A percentile compares a stretch with the other conserved stretches of the same genome.
These are phyloP conservation scores for Colletotrichum sp. DNA, from an alignment of 2,329 filamentous ascomycete species.

Conservation along the genomic window DNA sequence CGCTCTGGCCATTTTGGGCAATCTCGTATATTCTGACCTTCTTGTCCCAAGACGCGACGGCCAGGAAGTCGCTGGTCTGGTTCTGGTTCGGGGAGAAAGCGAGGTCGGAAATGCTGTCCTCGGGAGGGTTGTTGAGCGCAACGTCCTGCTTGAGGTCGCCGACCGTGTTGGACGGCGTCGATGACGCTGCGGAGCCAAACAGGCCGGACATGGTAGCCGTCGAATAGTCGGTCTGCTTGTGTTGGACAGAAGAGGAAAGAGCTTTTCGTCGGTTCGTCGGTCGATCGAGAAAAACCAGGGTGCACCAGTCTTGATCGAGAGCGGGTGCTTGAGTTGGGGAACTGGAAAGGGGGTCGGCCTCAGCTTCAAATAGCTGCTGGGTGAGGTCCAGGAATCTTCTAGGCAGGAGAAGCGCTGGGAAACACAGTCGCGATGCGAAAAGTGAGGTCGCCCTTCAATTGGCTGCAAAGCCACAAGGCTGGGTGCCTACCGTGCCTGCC, in stretches of 20 bases:
- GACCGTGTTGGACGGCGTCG: conserved; percentile 71
- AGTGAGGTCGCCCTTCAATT: conserved; percentile 2
- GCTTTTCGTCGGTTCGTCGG: not conserved
- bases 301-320: not conserved
- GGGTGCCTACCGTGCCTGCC: not conserved
- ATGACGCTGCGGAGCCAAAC: conserved; percentile 58
- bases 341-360: not conserved
- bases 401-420: not conserved
- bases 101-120: conserved; percentile 89
- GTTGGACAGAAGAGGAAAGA: not conserved
- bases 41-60: conserved; percentile 95
- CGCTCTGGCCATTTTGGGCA: conserved; percentile 74
- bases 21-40: conserved; percentile 98
- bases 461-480: conserved; percentile 19
- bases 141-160: conserved; percentile 94
- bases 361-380: conserved; percentile 6
- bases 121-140: conserved; percentile 76
- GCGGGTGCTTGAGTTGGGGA: not conserved
- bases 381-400: not conserved
- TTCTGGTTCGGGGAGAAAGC: conserved; percentile 73
- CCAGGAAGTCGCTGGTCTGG: conserved; percentile 75
- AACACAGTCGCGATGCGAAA: conserved; percentile 21
- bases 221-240: not conserved
- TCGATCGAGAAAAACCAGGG: too few species aligned
- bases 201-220: conserved; percentile 65